Evolutionary conservation across 257 asterid genomes (phyloP), one percentile per base, ranked within the genome.

Genomic region (Anisodus acutangulus): DNA sequence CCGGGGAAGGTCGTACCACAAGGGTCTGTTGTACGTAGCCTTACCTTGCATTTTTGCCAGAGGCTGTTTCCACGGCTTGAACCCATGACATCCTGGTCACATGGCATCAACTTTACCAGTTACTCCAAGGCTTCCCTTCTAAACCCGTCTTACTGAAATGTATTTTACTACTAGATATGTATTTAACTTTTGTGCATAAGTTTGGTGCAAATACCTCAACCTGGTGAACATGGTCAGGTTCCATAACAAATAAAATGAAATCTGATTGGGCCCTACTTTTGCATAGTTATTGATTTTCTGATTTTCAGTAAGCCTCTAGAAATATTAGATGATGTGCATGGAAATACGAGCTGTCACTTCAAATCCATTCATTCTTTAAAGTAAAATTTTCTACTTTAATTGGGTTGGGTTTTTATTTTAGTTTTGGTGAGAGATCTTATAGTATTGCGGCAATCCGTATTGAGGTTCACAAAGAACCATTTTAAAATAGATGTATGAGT

Each of bases 261-360:
- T 72, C 39, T 47, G 59, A 72, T 74, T 74, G 60, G 80, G 22
- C 8, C 47, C 11, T 74, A 74, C 80, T 11, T 74, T 19, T 74
- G 19, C 80, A 47, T 74, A 47, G 60, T 74, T 22, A 49, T 74
- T 74, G 80, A 22, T 51, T 74, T 12, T 57, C 58, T 74, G 59
- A 74, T 74, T 74, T 26, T 19, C 80, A 74, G 41, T 51, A 22
- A 74, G n/a, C 60, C 19, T 49, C 80, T 47, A 74, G 43, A 74
- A 74, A 74, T 72, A 74, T 49, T 49, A 60, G 37, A 5, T 74
- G 47, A 60, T 13, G 60, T 49, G 80, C 59, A 51, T 47, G 80
- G 43, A 22, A 43, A 74, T 74, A 74, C 12, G n/a, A 11, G 80
- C 60, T 3, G 59, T 49, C 41, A 74, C 60, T 51, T 74, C 19